Percentiles rank a stretch among this genome's conserved stretches.
Conservation (phyloP, 2,329 filamentous ascomycete genomes). For the Spiromastix sp. region DNA sequence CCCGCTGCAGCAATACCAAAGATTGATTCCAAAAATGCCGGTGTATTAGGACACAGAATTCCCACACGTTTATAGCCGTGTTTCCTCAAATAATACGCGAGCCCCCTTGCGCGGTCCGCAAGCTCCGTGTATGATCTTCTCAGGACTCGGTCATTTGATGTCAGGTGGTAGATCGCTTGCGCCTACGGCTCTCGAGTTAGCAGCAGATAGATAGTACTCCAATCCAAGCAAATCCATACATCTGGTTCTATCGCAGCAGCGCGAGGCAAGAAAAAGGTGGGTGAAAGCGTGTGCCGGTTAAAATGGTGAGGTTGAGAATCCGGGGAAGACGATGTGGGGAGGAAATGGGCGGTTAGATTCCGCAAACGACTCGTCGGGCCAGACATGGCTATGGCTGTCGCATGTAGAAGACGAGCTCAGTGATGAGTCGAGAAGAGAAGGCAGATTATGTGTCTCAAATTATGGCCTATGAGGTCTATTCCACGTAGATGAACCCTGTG, state of each 20-base stretch:
- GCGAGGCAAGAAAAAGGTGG: slow-evolving; percentile 76
- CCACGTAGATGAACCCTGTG: too few species aligned
- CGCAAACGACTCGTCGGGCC: slow-evolving; percentile 19
- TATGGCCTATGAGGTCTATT: too few species aligned
- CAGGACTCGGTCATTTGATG: slow-evolving; percentile 62
- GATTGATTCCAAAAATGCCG: slow-evolving; percentile 82
- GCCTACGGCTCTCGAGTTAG: slow-evolving; percentile 48
- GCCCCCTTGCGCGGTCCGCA: slow-evolving; percentile 73
- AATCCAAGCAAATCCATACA: slow-evolving; percentile 29
- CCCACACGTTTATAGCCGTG: slow-evolving; percentile 67
- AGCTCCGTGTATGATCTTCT: slow-evolving; percentile 70
- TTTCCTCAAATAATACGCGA: slow-evolving; percentile 79
- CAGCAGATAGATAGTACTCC: slow-evolving; percentile 5
- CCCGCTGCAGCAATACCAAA: slow-evolving; percentile 80
- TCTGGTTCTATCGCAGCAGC: slow-evolving; percentile 82
- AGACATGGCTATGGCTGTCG: slow-evolving; percentile 19
- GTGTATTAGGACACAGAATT: slow-evolving; percentile 83
- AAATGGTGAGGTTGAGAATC: slow-evolving; percentile 21
- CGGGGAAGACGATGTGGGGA: slow-evolving; percentile 16
- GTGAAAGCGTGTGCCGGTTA: slow-evolving; percentile 54
- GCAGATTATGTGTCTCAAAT: too few species aligned
- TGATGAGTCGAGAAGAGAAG: too few species aligned
- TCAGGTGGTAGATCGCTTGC: slow-evolving; percentile 75
- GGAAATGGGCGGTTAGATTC: slow-evolving; percentile 21
- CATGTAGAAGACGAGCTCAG: too few species aligned